Evolutionary conservation across 805 yeast genomes (phyloP).

Genomic region (Metschnikowia noctiluminum): DNA sequence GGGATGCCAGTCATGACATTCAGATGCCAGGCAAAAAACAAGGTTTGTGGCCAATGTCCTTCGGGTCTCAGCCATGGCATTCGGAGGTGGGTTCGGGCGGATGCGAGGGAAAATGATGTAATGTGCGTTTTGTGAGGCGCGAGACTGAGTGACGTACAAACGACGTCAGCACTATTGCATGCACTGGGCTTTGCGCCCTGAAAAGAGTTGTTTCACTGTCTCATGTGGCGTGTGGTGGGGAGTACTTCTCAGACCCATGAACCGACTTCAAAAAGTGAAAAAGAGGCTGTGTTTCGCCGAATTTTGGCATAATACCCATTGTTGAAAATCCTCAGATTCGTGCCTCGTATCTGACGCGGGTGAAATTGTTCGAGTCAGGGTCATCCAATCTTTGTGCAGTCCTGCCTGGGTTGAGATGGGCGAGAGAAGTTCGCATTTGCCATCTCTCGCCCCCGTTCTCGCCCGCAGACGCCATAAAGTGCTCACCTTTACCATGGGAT

Average conservation of each 20-base stretch:
- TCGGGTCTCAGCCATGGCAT: background rate
- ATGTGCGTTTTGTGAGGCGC: background rate
- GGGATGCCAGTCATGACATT: background rate
- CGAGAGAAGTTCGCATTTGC: background rate
- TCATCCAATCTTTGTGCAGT: too few relatives aligned
- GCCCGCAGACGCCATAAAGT: background rate
- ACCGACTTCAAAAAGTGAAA: too few relatives aligned
- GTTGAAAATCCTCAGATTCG: too few relatives aligned
- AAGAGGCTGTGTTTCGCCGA: too few relatives aligned
- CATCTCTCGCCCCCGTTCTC: background rate
- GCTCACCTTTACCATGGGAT: background rate
- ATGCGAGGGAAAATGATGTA: background rate
- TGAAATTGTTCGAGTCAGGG: too few relatives aligned
- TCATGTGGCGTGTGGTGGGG: too few relatives aligned
- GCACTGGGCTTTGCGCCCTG: background rate
- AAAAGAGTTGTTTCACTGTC: too few relatives aligned
- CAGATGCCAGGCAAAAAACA: background rate
- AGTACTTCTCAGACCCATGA: too few relatives aligned
- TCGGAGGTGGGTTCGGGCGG: background rate
- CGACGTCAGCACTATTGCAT: background rate
- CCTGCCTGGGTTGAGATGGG: background rate
- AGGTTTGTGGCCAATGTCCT: background rate
- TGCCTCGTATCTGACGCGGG: too few relatives aligned
- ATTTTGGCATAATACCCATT: too few relatives aligned
- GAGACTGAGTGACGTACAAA: background rate